These are phyloP conservation scores for Cutaneotrichosporon sp. DNA, from an alignment of 1,284 basidiomycete species.

Conservation along the genomic window DNA sequence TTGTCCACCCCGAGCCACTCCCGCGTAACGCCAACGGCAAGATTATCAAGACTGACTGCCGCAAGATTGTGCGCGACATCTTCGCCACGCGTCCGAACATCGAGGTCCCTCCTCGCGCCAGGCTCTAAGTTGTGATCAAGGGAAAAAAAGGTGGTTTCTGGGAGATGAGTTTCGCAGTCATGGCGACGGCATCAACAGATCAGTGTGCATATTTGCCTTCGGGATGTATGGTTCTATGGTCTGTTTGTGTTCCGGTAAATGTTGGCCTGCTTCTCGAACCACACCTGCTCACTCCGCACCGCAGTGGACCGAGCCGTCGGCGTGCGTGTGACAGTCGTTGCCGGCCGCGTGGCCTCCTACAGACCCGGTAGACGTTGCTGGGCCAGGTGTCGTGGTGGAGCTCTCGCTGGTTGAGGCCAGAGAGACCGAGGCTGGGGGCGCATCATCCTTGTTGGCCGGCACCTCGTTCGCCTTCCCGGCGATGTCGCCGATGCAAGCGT, in stretches of 20 bases:
- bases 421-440: neutral
- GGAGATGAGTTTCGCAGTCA: neutral
- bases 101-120: slow-evolving; percentile 3
- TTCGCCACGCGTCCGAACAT: slow-evolving; percentile 6
- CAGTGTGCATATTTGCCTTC: neutral
- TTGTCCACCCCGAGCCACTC: slow-evolving; percentile 13
- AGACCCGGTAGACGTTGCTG: slow-evolving; percentile 15
- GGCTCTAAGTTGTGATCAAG: neutral
- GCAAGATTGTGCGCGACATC: slow-evolving; percentile 24
- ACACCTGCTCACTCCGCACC: slow-evolving; percentile 2
- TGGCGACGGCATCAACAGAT: neutral
- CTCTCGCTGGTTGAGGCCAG: slow-evolving; percentile 12
- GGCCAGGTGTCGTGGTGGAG: neutral
- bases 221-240: neutral
- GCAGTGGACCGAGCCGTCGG: slow-evolving; percentile 27
- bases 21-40: slow-evolving; percentile 26
- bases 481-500: slow-evolving; percentile 42
- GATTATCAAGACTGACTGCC: slow-evolving; percentile 22
- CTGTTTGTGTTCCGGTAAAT: neutral
- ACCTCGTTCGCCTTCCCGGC: neutral
- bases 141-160: neutral
- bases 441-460: neutral
- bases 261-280: neutral
- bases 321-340: slow-evolving; percentile 39
- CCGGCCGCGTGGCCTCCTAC: slow-evolving; percentile 20